These are phyloP conservation scores for Populus hybrid DNA, from an alignment of 441 rosid species.

Conservation along the genomic window DNA sequence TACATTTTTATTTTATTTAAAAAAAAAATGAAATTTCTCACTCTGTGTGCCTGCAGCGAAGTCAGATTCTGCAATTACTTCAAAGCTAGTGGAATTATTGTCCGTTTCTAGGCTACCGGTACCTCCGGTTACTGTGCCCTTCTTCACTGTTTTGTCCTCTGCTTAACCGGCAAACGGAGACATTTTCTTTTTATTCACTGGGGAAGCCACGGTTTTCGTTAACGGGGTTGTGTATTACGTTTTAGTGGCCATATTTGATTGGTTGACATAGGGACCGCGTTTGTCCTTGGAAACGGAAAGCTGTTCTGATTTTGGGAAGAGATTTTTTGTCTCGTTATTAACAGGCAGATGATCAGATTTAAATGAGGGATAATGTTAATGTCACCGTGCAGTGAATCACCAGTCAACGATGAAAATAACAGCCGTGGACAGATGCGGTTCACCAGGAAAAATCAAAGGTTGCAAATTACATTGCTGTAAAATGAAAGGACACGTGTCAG, in stretches of 20 bases:
- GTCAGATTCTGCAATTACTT: slow-evolving; percentile 8
- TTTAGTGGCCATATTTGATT: neutral
- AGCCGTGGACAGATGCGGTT: neutral
- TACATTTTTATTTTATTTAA: neutral
- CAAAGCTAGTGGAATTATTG: slow-evolving; percentile 8
- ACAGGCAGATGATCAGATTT: slow-evolving; percentile 17
- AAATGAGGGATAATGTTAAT: neutral
- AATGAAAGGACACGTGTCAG: neutral
- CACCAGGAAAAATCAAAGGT: neutral
- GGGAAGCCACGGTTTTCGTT: neutral
- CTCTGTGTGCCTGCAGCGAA: neutral
- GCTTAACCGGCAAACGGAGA: slow-evolving; percentile 17
- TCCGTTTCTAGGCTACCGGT: slow-evolving; percentile 10
- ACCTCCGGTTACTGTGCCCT: slow-evolving; percentile 12
- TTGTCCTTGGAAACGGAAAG: slow-evolving; percentile 25
- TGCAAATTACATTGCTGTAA: neutral
- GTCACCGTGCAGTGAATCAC: neutral
- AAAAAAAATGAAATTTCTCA: neutral
- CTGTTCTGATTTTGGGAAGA: slow-evolving; percentile 16
- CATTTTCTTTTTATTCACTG: neutral
- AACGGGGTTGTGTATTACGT: neutral
- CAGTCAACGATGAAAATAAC: neutral
- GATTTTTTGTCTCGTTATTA: slow-evolving; percentile 26
- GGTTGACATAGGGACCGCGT: slow-evolving; percentile 13
- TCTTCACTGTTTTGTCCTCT: slow-evolving; percentile 13